phyloP scores from a whole-genome alignment of 306 rosid species.

The Malus fusca region DNA sequence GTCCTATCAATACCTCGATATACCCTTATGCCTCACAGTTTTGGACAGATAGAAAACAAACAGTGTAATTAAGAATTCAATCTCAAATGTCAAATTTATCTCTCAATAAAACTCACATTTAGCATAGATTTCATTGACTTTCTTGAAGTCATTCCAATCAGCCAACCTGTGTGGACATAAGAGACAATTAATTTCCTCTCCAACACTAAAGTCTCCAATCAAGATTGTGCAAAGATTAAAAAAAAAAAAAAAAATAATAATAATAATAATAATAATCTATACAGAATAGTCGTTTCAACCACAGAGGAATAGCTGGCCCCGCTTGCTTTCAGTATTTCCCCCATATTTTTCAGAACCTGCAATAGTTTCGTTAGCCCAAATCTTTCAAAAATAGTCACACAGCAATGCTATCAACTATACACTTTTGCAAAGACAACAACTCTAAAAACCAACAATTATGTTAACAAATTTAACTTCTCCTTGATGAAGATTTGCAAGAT shows the following conservation, averaged over 20 bases:
- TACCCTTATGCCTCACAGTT: background rate
- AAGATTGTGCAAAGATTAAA: background rate
- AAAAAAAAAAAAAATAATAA: too few species aligned
- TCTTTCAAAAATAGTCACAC: background rate
- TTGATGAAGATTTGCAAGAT: background rate
- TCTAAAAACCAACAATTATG: background rate
- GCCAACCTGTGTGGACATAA: conserved; percentile 63
- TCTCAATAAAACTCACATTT: conserved; percentile 59
- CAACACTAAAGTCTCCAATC: background rate
- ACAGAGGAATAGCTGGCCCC: conserved; percentile 77
- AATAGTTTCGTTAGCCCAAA: background rate
- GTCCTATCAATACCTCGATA: background rate
- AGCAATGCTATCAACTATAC: background rate
- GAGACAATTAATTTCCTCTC: background rate
- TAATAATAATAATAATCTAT: too few species aligned
- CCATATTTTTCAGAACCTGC: conserved; percentile 85
- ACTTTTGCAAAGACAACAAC: background rate
- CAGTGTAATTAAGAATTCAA: background rate
- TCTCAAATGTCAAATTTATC: background rate
- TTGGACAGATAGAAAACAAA: too few species aligned
- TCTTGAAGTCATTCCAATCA: conserved; percentile 82
- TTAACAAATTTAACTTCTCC: background rate
- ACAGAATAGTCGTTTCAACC: conserved; percentile 93
- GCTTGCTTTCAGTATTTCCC: conserved; percentile 81
- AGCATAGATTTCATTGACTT: conserved; percentile 78